Percentiles rank a stretch among this genome's conserved stretches.
Evolutionary conservation across 139 green algal species (phyloP).

Genomic region (Chlamydomonas schloesseri): DNA sequence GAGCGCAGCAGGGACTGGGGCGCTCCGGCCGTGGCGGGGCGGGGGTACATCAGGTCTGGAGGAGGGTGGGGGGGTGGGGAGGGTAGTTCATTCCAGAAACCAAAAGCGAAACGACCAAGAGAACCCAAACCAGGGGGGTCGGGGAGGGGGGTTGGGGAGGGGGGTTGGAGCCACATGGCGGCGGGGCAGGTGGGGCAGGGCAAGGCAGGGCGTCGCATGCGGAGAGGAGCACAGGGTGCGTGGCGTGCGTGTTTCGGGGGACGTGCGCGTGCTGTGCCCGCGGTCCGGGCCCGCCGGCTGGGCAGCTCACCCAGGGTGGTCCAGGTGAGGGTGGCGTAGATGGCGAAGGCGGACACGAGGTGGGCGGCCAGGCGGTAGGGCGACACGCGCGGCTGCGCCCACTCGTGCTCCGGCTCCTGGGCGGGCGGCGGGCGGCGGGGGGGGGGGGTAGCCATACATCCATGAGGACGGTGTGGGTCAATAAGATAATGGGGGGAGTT

Average conservation of each 20-base stretch:
- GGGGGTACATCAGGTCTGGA: slow-evolving; percentile 42
- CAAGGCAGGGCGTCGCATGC: too few species aligned
- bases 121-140: too few species aligned
- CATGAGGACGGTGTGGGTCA: too few species aligned
- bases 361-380: slow-evolving; percentile 97
- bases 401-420: slow-evolving; percentile 75
- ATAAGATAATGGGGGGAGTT: too few species aligned
- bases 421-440: not conserved
- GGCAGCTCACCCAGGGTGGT: slow-evolving; percentile 84
- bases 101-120: too few species aligned
- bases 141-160: not conserved
- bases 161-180: not conserved
- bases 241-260: too few species aligned
- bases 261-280: too few species aligned
- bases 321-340: slow-evolving; percentile 94
- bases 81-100: too few species aligned
- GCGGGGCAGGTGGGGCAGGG: not conserved
- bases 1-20: slow-evolving; percentile 33
- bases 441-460: too few species aligned
- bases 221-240: too few species aligned
- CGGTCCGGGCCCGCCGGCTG: too few species aligned
- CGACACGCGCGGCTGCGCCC: slow-evolving; percentile 88
- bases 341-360: slow-evolving; percentile 95
- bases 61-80: not conserved
- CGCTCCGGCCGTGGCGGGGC: slow-evolving; percentile 10